Conservation (phyloP, 2,329 filamentous ascomycete species). For the Dactylellina cionopaga region DNA sequence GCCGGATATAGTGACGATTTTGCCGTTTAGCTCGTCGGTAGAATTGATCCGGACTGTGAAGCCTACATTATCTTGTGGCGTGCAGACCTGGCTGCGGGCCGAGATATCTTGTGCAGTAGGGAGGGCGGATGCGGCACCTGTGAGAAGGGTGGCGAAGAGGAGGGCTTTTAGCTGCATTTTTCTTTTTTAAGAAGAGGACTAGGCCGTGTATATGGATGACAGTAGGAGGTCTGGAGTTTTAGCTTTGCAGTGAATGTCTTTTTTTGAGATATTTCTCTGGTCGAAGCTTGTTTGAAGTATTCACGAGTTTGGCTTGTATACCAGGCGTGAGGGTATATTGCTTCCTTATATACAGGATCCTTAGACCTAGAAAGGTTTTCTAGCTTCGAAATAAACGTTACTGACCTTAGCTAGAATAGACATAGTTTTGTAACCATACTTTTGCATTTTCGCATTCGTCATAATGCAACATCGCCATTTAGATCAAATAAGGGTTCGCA, state of each 20-base stretch:
- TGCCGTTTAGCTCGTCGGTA: constrained; percentile 36
- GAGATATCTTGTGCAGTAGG: constrained; percentile 11
- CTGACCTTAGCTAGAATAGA: constrained; percentile 1
- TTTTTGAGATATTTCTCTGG: too few species aligned
- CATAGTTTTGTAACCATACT: not conserved
- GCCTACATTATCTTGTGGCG: constrained; percentile 37
- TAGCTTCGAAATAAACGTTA: constrained; percentile 8
- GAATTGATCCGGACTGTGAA: constrained; percentile 51
- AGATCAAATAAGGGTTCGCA: not conserved
- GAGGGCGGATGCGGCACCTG: constrained; percentile 29
- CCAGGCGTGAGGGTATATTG: not conserved
- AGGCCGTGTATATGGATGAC: not conserved
- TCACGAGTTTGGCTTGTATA: too few species aligned
- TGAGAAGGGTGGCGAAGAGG: constrained; percentile 22
- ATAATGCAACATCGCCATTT: constrained; percentile 22
- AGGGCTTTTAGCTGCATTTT: constrained; percentile 40
- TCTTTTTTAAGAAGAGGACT: not conserved
- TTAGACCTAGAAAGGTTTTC: not conserved
- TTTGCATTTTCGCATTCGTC: not conserved
- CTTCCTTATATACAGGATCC: not conserved
- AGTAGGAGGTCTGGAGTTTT: not conserved
- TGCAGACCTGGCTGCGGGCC: constrained; percentile 31
- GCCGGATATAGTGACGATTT: constrained; percentile 30
- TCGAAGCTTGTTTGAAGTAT: too few species aligned
- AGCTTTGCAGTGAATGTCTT: too few species aligned